Percentiles rank a stretch among this genome's conserved stretches.
Conservation (phyloP, 2,329 filamentous ascomycete genomes). For the Phyllosticta citrichinensis region DNA sequence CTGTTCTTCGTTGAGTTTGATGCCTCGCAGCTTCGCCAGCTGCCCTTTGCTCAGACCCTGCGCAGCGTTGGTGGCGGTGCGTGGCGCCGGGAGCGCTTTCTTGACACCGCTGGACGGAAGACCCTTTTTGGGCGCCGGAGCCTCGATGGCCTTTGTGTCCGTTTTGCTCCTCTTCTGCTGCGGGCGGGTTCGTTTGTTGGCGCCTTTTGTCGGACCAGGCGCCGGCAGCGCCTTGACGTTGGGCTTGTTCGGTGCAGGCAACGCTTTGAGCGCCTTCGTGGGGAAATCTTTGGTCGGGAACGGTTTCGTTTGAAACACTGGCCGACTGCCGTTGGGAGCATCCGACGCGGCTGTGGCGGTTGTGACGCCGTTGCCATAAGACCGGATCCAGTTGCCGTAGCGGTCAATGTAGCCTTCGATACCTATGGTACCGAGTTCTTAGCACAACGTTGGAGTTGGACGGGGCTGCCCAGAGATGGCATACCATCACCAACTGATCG, state of each 20-base stretch:
- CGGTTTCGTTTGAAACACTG: background rate
- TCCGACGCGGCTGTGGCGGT: slow-evolving; percentile 2
- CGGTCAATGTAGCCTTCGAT: slow-evolving; percentile 11
- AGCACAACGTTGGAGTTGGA: background rate
- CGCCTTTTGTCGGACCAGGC: background rate
- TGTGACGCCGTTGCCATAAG: slow-evolving; percentile 8
- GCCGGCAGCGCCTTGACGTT: background rate
- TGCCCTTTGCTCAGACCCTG: slow-evolving; percentile 3
- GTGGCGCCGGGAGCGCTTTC: slow-evolving; percentile 3
- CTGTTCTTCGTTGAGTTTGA: background rate
- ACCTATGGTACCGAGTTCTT: background rate
- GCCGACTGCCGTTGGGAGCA: background rate
- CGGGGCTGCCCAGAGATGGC: background rate
- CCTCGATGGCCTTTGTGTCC: background rate
- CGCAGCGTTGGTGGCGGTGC: background rate
- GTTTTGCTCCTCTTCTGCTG: background rate
- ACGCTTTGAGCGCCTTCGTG: background rate
- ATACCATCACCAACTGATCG: slow-evolving; percentile 5
- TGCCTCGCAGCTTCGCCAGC: slow-evolving; percentile 3
- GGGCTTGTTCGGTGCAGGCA: background rate
- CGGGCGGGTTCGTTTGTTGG: background rate
- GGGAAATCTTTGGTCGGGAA: background rate
- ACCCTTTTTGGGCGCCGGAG: background rate
- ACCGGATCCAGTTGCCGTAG: slow-evolving; percentile 11
- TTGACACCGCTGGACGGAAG: background rate